These are phyloP conservation scores for Gleditsia sinensis DNA, from an alignment of 306 rosid species.

Conservation along the genomic window DNA sequence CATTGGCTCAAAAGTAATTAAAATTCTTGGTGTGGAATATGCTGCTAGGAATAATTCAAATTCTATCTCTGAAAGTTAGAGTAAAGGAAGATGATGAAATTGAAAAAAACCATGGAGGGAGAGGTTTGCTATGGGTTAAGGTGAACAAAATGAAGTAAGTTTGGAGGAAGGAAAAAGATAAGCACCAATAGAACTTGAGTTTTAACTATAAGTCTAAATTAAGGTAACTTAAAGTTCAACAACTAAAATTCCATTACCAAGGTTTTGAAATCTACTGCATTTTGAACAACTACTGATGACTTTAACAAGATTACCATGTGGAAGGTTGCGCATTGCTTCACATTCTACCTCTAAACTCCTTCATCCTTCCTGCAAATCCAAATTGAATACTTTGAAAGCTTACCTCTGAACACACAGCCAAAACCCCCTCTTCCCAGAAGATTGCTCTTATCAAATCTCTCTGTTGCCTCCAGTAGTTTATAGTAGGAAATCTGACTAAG, in stretches of 20 bases:
- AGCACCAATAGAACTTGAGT: too few relatives aligned
- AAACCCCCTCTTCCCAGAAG: slow-evolving; percentile 36
- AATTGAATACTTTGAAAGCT: slow-evolving; percentile 33
- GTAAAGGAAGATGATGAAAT: too few relatives aligned
- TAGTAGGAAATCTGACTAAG: slow-evolving; percentile 28
- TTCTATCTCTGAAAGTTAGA: too few relatives aligned
- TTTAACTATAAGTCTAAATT: too few relatives aligned
- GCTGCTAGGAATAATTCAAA: too few relatives aligned
- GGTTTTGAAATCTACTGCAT: slow-evolving; percentile 29
- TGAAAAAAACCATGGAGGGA: too few relatives aligned
- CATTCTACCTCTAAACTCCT: slow-evolving; percentile 36
- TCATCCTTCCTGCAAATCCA: slow-evolving; percentile 1
- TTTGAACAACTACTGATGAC: slow-evolving; percentile 28
- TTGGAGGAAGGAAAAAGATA: too few relatives aligned
- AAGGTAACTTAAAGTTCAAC: too few relatives aligned
- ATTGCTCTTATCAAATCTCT: slow-evolving; percentile 16
- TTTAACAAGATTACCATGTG: slow-evolving; percentile 31
- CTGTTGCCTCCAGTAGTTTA: slow-evolving; percentile 30
- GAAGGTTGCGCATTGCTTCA: slow-evolving; percentile 36
- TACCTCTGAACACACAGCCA: slow-evolving; percentile 31
- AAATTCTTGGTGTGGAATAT: too few relatives aligned
- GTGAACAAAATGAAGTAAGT: too few relatives aligned
- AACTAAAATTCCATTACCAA: slow-evolving; percentile 34
- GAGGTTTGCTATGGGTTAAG: too few relatives aligned
- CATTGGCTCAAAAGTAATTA: too few relatives aligned